These are phyloP conservation scores for Prototheca cutis DNA, from an alignment of 163 green algal genomes.

Conservation along the genomic window DNA sequence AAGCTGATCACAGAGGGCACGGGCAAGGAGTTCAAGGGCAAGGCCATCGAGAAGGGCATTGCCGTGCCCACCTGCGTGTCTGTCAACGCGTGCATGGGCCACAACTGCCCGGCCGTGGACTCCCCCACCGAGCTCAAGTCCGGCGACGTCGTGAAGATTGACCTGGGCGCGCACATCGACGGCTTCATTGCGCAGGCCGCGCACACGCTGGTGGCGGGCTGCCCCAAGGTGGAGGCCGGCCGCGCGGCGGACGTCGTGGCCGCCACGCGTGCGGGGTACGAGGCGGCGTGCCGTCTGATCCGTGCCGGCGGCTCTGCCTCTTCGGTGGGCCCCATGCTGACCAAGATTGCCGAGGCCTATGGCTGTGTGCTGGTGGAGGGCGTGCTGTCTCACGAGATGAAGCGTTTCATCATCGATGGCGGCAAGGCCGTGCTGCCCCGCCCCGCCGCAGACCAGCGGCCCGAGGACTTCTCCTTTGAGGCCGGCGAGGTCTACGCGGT, in stretches of 20 bases:
- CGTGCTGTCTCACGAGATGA: slow-evolving; percentile 86
- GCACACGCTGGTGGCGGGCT: slow-evolving; percentile 67
- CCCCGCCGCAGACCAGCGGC: slow-evolving; percentile 58
- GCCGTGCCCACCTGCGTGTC: slow-evolving; percentile 95
- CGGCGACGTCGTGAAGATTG: slow-evolving; percentile 91
- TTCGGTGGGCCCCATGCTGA: slow-evolving; percentile 65
- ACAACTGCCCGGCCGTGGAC: slow-evolving; percentile 74
- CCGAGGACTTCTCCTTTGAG: slow-evolving; percentile 89
- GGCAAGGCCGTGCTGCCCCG: slow-evolving; percentile 91
- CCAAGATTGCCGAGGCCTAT: slow-evolving; percentile 70
- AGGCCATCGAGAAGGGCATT: slow-evolving; percentile 91
- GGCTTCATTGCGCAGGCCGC: slow-evolving; percentile 87
- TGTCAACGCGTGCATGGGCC: slow-evolving; percentile 80
- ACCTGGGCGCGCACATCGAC: slow-evolving; percentile 94
- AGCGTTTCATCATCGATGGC: slow-evolving; percentile 92
- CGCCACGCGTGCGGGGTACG: slow-evolving; percentile 67
- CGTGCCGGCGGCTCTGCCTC: slow-evolving; percentile 70
- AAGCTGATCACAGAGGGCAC: slow-evolving; percentile 63
- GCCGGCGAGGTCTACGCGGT: slow-evolving; percentile 96
- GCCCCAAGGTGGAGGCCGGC: slow-evolving; percentile 50
- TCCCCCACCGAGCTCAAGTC: slow-evolving; percentile 59
- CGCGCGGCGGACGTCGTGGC: slow-evolving; percentile 74
- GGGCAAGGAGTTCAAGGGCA: slow-evolving; percentile 87
- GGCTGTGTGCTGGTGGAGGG: slow-evolving; percentile 87
- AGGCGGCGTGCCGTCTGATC: slow-evolving; percentile 83